Conservation (phyloP, 192 early-diverging fungal species). For the Coemansia sp. region DNA sequence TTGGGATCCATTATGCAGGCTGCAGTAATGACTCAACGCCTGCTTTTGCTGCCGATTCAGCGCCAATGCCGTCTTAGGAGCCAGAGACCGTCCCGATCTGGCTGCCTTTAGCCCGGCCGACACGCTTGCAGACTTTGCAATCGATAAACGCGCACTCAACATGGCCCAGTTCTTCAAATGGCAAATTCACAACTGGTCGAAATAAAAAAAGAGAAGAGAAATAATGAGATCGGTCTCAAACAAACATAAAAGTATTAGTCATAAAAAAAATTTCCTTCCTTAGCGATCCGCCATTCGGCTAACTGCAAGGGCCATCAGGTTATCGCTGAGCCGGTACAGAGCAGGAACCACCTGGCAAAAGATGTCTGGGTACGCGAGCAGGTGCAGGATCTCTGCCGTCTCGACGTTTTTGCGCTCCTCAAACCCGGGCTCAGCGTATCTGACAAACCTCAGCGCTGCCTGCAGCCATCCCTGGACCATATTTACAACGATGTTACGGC, state of each 20-base stretch:
- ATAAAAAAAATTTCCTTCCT: too few species aligned
- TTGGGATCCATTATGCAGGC: neutral
- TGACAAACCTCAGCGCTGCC: neutral
- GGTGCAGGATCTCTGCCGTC: neutral
- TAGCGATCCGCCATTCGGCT: too few species aligned
- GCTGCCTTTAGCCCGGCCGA: neutral
- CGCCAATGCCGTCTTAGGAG: neutral
- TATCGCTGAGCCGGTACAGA: constrained; percentile 3
- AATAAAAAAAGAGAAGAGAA: too few species aligned
- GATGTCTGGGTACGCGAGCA: neutral
- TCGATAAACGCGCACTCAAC: constrained; percentile 29
- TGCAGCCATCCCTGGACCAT: constrained; percentile 7
- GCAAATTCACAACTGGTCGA: too few species aligned
- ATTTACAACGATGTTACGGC: neutral
- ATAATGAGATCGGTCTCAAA: too few species aligned
- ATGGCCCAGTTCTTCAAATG: constrained; percentile 17
- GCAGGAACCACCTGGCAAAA: constrained; percentile 7
- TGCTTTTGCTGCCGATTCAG: neutral
- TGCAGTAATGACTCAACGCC: neutral
- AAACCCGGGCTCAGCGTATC: neutral
- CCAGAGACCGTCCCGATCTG: neutral
- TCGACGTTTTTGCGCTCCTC: neutral
- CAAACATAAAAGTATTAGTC: too few species aligned
- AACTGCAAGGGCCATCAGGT: neutral
- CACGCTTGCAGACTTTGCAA: constrained; percentile 7